Base-by-base conservation (phyloP, 805 yeast species). In the Starmerella vitae region DNA sequence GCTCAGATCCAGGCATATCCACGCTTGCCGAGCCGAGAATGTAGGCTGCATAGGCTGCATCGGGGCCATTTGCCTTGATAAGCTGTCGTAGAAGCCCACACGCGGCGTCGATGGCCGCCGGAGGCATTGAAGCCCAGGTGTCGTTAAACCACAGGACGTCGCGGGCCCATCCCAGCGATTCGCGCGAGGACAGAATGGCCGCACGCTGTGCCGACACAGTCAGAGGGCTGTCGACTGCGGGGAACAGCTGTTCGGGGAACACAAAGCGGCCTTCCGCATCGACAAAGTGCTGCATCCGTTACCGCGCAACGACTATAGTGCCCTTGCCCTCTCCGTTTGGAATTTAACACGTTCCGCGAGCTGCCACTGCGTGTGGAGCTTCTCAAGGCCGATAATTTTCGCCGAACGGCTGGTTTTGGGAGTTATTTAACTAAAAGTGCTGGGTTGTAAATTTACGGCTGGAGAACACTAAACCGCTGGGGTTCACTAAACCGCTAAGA, bases 231-330 rank as follows among this genome's bases (percentile, higher is more conserved):
- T 15, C 25, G 10, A 51, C 45, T 34, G 24, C 42, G 3, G 63
- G 63, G 34, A 59, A 59, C 32, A 59, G 41, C 21, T 37, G 27
- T 41, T 56, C 59, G 12, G 63, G 62, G 44, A 49, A 59, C 22
- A 3, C 28, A 31, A 59, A 59, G 41, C 28, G 32, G 19, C 46
- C 48, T 24, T 47, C 22, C 24, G 72, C 20, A 41, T 38, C 45
- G 28, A 28, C 35, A 31, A 46, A 46, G 30, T 44, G 26, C 41
- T 46, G 39, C 49, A 46, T 46, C 30, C 30, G 26, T 8, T 22
- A 22, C 12, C 12, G 26, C 26, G 26, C 26, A 12, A 12, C 26
- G 12, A 22, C 12, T n/a, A n/a, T n/a, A n/a, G n/a, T n/a, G n/a
- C n/a, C n/a, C n/a, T n/a, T n/a, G n/a, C n/a, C n/a, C n/a, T n/a